Percentiles rank a stretch among this genome's conserved stretches.
Conservation (phyloP, 2,329 filamentous ascomycete species). For the Alternaria sp. region DNA sequence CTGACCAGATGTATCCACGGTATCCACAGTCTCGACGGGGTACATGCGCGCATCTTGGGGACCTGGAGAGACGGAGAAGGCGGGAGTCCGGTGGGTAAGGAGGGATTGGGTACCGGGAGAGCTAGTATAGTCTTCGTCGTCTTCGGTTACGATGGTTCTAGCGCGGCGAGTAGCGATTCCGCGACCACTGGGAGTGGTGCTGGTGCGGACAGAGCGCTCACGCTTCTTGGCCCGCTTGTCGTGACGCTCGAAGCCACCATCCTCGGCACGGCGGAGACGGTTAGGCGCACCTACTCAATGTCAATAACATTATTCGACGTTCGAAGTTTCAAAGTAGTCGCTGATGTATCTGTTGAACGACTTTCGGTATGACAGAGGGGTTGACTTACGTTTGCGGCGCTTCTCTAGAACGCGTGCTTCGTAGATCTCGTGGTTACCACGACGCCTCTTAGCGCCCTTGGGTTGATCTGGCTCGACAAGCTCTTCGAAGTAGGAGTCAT, state of each 20-base stretch:
- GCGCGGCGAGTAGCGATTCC: not conserved
- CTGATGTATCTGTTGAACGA: not conserved
- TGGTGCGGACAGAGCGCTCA: conserved; percentile 9
- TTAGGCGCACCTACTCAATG: conserved; percentile 13
- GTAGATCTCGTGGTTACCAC: conserved; percentile 34
- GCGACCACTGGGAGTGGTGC: conserved; percentile 7
- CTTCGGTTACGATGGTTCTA: conserved; percentile 16
- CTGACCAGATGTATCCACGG: conserved; percentile 18
- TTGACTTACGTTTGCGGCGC: conserved; percentile 32
- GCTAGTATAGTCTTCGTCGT: conserved; percentile 17
- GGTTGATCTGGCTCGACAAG: conserved; percentile 34
- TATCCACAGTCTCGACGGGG: conserved; percentile 5
- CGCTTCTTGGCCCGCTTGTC: conserved; percentile 25
- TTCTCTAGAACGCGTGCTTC: conserved; percentile 36
- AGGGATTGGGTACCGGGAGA: not conserved
- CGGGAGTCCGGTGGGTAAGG: conserved; percentile 7
- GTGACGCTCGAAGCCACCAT: conserved; percentile 33
- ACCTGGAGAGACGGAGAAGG: conserved; percentile 19
- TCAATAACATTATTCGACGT: conserved; percentile 3
- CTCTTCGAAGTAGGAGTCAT: conserved; percentile 40
- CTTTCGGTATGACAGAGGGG: not conserved
- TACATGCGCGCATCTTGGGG: conserved; percentile 1
- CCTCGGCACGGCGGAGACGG: conserved; percentile 38
- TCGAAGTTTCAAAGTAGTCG: not conserved
- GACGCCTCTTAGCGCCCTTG: conserved; percentile 26